Evolutionary conservation across 1,284 basidiomycete genomes (phyloP).

Genomic region (Melampsora abietis-canadensis): DNA sequence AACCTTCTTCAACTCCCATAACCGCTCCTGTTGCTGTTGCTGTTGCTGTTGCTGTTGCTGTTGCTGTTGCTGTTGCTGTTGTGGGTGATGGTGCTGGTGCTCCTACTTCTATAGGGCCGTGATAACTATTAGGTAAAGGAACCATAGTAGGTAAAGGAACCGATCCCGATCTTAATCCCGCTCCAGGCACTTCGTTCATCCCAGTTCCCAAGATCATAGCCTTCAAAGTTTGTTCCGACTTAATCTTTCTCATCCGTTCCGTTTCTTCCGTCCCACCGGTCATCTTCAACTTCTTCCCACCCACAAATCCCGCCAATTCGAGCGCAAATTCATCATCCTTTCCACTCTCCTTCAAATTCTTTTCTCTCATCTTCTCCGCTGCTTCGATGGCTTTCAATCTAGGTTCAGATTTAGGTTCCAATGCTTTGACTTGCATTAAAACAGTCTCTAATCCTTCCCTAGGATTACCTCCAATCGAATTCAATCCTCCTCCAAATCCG

Average conservation of each 20-base stretch:
- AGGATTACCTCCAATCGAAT: slow-evolving; percentile 47
- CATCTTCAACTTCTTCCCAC: slow-evolving; percentile 78
- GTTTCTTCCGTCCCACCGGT: slow-evolving; percentile 89
- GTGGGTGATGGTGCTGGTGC: too few relatives aligned
- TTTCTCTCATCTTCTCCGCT: slow-evolving; percentile 72
- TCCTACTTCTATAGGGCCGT: too few relatives aligned
- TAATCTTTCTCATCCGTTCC: slow-evolving; percentile 75
- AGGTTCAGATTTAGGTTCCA: slow-evolving; percentile 70
- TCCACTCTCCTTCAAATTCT: slow-evolving; percentile 63
- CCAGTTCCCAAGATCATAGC: slow-evolving; percentile 61
- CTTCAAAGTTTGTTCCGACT: slow-evolving; percentile 76
- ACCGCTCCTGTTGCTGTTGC: too few relatives aligned
- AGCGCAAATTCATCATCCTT: slow-evolving; percentile 65
- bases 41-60: too few relatives aligned
- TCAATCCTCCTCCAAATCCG: slow-evolving; percentile 59
- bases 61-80: too few relatives aligned
- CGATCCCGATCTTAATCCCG: not conserved
- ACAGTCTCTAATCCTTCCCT: slow-evolving; percentile 63
- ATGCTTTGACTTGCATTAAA: slow-evolving; percentile 78
- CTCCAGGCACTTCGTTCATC: not conserved
- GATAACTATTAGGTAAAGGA: too few relatives aligned
- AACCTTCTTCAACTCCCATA: too few relatives aligned
- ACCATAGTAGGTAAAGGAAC: not conserved
- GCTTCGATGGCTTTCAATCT: slow-evolving; percentile 83
- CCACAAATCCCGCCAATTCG: slow-evolving; percentile 78